These are phyloP conservation scores for Candida palmyrensis DNA, from an alignment of 805 yeast species.

Conservation along the genomic window DNA sequence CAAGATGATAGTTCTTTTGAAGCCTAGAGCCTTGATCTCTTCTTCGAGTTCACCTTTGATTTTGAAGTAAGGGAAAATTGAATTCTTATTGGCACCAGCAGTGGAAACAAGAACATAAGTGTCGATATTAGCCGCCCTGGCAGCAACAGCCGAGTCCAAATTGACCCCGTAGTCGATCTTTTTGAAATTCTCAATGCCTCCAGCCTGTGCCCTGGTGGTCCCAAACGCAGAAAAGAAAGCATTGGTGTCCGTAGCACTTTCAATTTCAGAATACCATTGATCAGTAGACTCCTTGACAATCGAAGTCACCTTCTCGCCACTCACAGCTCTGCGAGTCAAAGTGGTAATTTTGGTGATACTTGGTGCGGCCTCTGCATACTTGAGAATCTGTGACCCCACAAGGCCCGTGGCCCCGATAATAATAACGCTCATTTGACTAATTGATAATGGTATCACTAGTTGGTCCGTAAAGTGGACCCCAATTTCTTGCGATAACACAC, in stretches of 20 bases:
- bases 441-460: too few relatives aligned
- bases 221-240: slow-evolving; percentile 65
- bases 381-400: slow-evolving; percentile 58
- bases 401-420: slow-evolving; percentile 75
- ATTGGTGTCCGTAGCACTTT: slow-evolving; percentile 23
- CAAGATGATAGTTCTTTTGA: slow-evolving; percentile 68
- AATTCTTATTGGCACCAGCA: slow-evolving; percentile 53
- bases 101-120: slow-evolving; percentile 68
- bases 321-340: slow-evolving; percentile 43
- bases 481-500: too few relatives aligned
- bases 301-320: slow-evolving; percentile 26
- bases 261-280: slow-evolving; percentile 46
- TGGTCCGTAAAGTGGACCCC: too few relatives aligned
- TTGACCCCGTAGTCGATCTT: slow-evolving; percentile 74
- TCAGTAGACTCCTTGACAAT: slow-evolving; percentile 41
- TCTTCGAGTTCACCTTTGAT: slow-evolving; percentile 77
- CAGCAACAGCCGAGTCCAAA: slow-evolving; percentile 62
- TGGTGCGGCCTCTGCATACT: slow-evolving; percentile 32
- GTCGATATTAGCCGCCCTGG: slow-evolving; percentile 61
- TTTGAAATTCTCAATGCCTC: slow-evolving; percentile 64
- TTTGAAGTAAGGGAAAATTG: slow-evolving; percentile 56
- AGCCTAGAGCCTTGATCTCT: slow-evolving; percentile 55
- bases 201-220: slow-evolving; percentile 70
- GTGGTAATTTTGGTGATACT: slow-evolving; percentile 40
- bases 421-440: slow-evolving; percentile 12